Evolutionary conservation across 2,329 filamentous ascomycete species (phyloP), one percentile per base, ranked within the genome.

Genomic region (Rhinocladiella similis): DNA sequence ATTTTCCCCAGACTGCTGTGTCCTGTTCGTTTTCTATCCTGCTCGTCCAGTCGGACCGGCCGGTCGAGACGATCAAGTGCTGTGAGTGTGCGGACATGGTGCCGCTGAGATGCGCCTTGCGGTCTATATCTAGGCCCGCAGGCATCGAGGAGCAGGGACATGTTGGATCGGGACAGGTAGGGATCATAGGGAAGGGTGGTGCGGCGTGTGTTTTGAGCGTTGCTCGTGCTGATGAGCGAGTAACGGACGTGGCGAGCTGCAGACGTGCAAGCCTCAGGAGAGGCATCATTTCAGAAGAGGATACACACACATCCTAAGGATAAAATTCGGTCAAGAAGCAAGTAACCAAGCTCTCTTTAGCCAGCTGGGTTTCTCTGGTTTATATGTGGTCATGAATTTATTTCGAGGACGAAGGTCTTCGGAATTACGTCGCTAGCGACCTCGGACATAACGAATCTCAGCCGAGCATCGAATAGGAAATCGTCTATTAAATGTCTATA

Each of bases 1-100:
- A 65, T 25, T 65, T 63, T 6, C 75, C 75, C 74, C 74, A 78
- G 13, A 72, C 73, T 22, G 77, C 70, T 2, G 74, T 70, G 33
- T 73, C 69, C 14, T 87, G 83, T 57, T 95, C 91, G 45, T 96
- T 86, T 69, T 96, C 91, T 60, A 97, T 95, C 55, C 84, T 83
- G 67, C 88, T 92, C 25, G 80, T 78, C 92, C 92, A 97, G 73
- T 96, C 89, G 27, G 80, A 75, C 59, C 85, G 83, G 3, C 90
- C 91, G 0, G 91, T 96, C 60, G 88, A 92, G 13, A 97, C 80
- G 9, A 97, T 73, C 3, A 97, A 82, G 65, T 97, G 91, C 72
- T 95, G 87, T 1, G 85, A 80, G 69, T 96, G 96, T 1, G 81
- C 77, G 1, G 88, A 80, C 74, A 96, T 92, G 5, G 88, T 87